These are phyloP conservation scores for Lipomyces orientalis DNA, from an alignment of 805 yeast species.

Conservation along the genomic window DNA sequence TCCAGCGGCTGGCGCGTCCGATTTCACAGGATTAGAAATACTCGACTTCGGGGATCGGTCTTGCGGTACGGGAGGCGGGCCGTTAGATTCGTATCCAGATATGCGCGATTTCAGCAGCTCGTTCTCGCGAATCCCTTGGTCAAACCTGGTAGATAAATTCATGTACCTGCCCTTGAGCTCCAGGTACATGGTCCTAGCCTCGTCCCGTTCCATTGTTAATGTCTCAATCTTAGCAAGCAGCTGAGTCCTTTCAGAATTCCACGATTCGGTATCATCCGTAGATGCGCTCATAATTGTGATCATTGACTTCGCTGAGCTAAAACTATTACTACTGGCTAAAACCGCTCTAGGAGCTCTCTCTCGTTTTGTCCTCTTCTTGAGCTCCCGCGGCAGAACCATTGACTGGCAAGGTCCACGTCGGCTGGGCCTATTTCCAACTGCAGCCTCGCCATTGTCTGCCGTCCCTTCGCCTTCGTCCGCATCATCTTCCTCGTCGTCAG, in stretches of 20 bases:
- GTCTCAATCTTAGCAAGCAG: background rate
- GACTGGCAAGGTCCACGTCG: background rate
- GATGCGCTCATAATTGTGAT: background rate
- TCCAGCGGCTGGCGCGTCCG: background rate
- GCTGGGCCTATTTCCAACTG: background rate
- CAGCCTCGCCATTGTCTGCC: background rate
- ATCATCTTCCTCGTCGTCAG: background rate
- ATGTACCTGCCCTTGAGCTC: background rate
- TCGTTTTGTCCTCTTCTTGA: background rate
- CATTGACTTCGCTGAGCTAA: background rate
- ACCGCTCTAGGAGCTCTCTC: background rate
- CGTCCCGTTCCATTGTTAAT: background rate
- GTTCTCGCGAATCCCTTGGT: background rate
- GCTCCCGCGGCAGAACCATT: background rate
- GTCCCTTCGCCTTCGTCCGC: background rate
- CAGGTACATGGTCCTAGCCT: background rate
- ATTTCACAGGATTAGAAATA: background rate
- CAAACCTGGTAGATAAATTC: background rate
- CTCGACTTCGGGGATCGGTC: background rate
- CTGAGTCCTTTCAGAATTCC: background rate
- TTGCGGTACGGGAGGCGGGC: background rate
- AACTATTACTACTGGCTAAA: background rate
- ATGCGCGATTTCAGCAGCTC: background rate
- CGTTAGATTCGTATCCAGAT: background rate
- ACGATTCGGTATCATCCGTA: background rate